phyloP scores from a whole-genome alignment of 2,329 filamentous ascomycete species.

The Hypoxylon sp. region DNA sequence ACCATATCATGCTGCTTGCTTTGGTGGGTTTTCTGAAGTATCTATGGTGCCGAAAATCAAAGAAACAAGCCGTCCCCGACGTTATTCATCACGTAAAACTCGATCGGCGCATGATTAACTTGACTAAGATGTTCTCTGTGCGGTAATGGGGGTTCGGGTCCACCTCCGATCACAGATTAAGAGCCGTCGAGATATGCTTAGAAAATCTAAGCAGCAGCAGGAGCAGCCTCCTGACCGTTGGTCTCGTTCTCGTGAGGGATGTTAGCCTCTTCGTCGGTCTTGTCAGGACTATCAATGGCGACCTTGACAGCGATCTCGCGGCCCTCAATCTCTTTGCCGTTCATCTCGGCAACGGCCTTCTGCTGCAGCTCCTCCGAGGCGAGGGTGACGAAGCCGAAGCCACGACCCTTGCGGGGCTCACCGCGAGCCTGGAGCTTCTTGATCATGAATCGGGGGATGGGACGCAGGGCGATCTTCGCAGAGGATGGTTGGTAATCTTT shows the following conservation, averaged over 20 bases:
- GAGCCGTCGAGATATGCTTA: slow-evolving; percentile 43
- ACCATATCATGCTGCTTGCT: slow-evolving; percentile 50
- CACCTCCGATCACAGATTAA: slow-evolving; percentile 47
- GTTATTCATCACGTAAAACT: slow-evolving; percentile 42
- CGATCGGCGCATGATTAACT: slow-evolving; percentile 45
- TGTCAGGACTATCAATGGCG: slow-evolving; percentile 98
- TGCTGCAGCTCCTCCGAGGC: slow-evolving; percentile 95
- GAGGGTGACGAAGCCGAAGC: slow-evolving; percentile 98
- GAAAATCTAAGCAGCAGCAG: slow-evolving; percentile 54
- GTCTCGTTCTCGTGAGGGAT: slow-evolving; percentile 63
- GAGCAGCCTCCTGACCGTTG: slow-evolving; percentile 60
- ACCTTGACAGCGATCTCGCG: slow-evolving; percentile 99
- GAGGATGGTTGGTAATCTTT: slow-evolving; percentile 90
- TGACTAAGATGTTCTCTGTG: slow-evolving; percentile 48
- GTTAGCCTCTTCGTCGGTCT: slow-evolving; percentile 88
- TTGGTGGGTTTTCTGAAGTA: slow-evolving; percentile 46
- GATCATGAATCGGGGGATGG: slow-evolving; percentile 99
- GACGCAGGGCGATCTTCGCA: slow-evolving; percentile 98
- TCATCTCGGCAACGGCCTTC: slow-evolving; percentile 98
- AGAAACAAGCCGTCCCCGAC: slow-evolving; percentile 45
- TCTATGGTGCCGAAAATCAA: slow-evolving; percentile 51
- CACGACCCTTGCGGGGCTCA: slow-evolving; percentile 98
- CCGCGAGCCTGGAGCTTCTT: slow-evolving; percentile 99
- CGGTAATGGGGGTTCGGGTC: slow-evolving; percentile 45
- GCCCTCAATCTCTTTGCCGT: slow-evolving; percentile 98